phyloP scores from a whole-genome alignment of 805 yeast species.

The Brettanomyces sp. region DNA sequence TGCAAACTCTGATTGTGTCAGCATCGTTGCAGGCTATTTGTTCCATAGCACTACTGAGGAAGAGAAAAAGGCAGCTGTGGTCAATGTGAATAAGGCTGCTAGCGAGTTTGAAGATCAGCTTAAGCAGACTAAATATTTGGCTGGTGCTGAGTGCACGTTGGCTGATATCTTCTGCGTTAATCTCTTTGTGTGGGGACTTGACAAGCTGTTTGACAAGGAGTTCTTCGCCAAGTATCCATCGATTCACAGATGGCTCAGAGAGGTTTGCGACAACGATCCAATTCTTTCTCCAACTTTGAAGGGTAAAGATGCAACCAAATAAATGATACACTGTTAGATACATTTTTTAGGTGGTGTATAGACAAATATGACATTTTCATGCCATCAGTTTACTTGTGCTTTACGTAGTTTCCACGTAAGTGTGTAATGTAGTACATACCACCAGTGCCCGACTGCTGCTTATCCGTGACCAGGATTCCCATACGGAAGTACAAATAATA shows the following conservation, averaged over 20 bases:
- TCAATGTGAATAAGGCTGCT: slow-evolving; percentile 3
- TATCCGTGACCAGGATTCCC: too few relatives aligned
- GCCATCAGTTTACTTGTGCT: too few relatives aligned
- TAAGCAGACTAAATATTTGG: slow-evolving; percentile 26
- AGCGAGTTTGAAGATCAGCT: slow-evolving; percentile 24
- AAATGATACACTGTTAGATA: not conserved
- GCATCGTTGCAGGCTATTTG: not conserved
- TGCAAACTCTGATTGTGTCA: slow-evolving; percentile 46
- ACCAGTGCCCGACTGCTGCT: too few relatives aligned
- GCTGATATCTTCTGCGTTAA: slow-evolving; percentile 24
- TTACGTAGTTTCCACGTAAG: too few relatives aligned
- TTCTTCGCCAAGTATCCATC: slow-evolving; percentile 37
- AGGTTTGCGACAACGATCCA: slow-evolving; percentile 24
- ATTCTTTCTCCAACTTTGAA: slow-evolving; percentile 11
- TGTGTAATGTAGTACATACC: too few relatives aligned
- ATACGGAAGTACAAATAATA: too few relatives aligned
- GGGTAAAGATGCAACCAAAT: slow-evolving; percentile 9
- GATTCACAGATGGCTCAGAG: slow-evolving; percentile 36
- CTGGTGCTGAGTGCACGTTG: slow-evolving; percentile 25
- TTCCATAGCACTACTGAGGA: not conserved
- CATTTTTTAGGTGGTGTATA: too few relatives aligned
- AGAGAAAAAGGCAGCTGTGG: slow-evolving; percentile 12
- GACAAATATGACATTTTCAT: too few relatives aligned
- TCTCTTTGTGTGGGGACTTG: slow-evolving; percentile 32
- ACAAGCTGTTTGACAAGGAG: slow-evolving; percentile 32